Base-by-base conservation (phyloP, 2,329 filamentous ascomycete species). In the Ceratocystis eucalypticola region DNA sequence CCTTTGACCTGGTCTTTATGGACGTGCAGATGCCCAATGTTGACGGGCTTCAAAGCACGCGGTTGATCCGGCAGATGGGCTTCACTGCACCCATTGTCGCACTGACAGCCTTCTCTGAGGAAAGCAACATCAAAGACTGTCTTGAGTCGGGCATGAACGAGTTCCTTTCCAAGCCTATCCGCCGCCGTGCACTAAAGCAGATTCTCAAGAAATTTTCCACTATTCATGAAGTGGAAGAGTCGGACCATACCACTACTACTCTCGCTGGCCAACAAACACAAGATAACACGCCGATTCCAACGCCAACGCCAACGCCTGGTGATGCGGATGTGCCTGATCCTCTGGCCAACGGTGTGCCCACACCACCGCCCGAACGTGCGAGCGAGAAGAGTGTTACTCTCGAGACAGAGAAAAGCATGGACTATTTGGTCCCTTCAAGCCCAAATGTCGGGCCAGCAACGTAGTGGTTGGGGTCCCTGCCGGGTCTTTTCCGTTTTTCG, bases 1-100 rank as follows among this genome's bases (percentile, higher is more conserved):
- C 82, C 1, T 96, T 93, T 73, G 90, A 96, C 70, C 80, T 96
- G 30, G 93, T 96, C 69, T 94, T 96, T 73, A 96, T 96, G 92
- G 92, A 96, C 71, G 88, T 96, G 6, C 90, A 89, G 76, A 96
- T 96, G 92, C 92, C 92, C 2, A 95, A 94, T 69, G 82, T 96
- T 15, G 91, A 96, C 72, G 92, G 92, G 1, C 78, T 96, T 28
- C 88, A 96, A 73, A 92, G 88, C 61, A 96, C 92, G 0, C 83
- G 87, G 8, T 78, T 95, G 44, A 96, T 96, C 71, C 84, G 92
- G 5, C 80, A 91, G 73, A 88, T 93, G 78, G 92, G 92, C 1
- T 96, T 94, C 75, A 85, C 83, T 10, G 88, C 88, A 1, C 92
- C 92, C 0, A 96, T 96, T 69, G 91, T 96, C 15, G 92, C 92